A percentile compares a stretch with the other conserved stretches of the same genome.
These are phyloP conservation scores for Ephemerocybe angulata DNA, from an alignment of 768 basidiomycete genomes.

Conservation along the genomic window DNA sequence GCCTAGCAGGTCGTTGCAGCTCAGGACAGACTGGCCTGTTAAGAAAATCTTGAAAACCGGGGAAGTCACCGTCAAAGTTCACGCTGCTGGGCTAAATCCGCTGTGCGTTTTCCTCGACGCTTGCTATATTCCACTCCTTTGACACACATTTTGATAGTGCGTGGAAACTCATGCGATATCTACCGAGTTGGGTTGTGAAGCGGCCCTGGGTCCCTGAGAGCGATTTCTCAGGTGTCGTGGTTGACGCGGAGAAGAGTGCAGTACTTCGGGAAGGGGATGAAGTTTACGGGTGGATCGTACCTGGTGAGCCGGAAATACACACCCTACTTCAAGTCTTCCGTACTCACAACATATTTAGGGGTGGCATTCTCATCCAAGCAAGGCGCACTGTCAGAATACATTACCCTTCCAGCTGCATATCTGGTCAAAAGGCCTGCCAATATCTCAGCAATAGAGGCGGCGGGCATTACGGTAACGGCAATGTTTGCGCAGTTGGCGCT, in stretches of 20 bases:
- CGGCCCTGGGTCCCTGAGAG: slow-evolving; percentile 54
- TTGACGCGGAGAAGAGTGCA: slow-evolving; percentile 45
- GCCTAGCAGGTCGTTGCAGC: no score
- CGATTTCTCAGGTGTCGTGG: slow-evolving; percentile 64
- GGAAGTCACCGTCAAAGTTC: no score
- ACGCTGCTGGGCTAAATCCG: no score
- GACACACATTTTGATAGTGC: no score
- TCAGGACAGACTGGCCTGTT: no score
- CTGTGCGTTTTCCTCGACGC: no score
- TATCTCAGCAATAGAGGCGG: slow-evolving; percentile 52
- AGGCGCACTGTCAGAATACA: slow-evolving; percentile 61
- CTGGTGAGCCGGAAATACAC: slow-evolving; percentile 14
- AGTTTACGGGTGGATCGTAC: slow-evolving; percentile 55
- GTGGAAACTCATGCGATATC: slow-evolving; percentile 50
- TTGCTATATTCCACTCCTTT: no score
- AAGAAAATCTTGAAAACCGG: no score
- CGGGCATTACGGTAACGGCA: slow-evolving; percentile 57
- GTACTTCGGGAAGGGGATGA: slow-evolving; percentile 56
- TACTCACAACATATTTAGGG: slow-evolving; percentile 16
- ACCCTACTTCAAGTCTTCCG: neutral
- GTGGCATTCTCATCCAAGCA: slow-evolving; percentile 36
- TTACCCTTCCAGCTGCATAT: slow-evolving; percentile 36
- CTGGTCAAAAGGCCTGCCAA: slow-evolving; percentile 44
- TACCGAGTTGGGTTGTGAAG: slow-evolving; percentile 44
- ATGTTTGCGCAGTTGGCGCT: slow-evolving; percentile 59